A percentile compares a stretch with the other conserved stretches of the same genome.
phyloP scores from a whole-genome alignment of 2,329 filamentous ascomycete genomes.

The Cytospora piceicola region DNA sequence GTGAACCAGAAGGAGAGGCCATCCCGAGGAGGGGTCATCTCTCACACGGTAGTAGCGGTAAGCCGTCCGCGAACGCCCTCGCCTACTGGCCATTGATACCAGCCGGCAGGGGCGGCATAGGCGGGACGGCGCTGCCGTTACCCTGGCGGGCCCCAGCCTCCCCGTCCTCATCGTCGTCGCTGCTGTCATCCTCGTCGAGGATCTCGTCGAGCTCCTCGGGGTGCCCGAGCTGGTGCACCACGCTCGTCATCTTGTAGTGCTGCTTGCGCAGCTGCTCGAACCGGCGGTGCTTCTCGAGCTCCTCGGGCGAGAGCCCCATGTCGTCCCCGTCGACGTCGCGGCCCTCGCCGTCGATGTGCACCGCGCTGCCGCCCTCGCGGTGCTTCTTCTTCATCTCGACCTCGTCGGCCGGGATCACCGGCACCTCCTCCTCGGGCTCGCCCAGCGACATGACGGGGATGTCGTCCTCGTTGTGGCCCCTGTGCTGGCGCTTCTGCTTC shows the following conservation, averaged over 20 bases:
- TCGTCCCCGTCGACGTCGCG: slow-evolving; percentile 50
- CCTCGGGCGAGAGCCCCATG: slow-evolving; percentile 66
- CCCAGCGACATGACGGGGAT: slow-evolving; percentile 92
- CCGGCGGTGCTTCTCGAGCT: slow-evolving; percentile 85
- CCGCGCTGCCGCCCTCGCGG: slow-evolving; percentile 62
- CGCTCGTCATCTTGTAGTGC: slow-evolving; percentile 98
- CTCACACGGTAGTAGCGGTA: neutral
- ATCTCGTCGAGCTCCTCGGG: slow-evolving; percentile 67
- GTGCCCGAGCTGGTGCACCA: slow-evolving; percentile 83
- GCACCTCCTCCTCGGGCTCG: slow-evolving; percentile 80
- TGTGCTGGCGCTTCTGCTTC: slow-evolving; percentile 33
- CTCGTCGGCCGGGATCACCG: slow-evolving; percentile 44
- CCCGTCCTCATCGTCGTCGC: slow-evolving; percentile 33
- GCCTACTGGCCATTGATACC: slow-evolving; percentile 37
- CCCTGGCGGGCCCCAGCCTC: slow-evolving; percentile 27
- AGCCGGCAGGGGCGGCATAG: slow-evolving; percentile 50
- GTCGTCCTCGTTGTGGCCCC: slow-evolving; percentile 60
- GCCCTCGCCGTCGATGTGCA: slow-evolving; percentile 75
- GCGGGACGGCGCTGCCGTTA: slow-evolving; percentile 38
- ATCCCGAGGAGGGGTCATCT: neutral
- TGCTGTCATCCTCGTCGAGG: slow-evolving; percentile 54
- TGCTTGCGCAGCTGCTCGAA: slow-evolving; percentile 93
- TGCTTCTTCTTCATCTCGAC: slow-evolving; percentile 34
- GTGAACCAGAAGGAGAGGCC: neutral
- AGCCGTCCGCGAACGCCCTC: slow-evolving; percentile 1